These are phyloP conservation scores for Monilinia fructigena DNA, from an alignment of 2,329 filamentous ascomycete genomes.

Conservation along the genomic window DNA sequence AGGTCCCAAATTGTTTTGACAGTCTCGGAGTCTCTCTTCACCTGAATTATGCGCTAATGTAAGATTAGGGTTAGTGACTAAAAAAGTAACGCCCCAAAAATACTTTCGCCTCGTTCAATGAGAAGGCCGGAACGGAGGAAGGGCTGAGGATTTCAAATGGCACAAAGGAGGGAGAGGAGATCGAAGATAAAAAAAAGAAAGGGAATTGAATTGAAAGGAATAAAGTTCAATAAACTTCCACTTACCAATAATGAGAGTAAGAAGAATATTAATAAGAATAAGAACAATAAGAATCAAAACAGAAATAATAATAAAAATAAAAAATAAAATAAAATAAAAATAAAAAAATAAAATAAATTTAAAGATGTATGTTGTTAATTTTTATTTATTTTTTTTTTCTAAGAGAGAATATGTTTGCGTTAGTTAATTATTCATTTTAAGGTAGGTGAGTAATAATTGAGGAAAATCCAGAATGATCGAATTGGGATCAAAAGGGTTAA, in stretches of 20 bases:
- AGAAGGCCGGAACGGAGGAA: conserved; percentile 3
- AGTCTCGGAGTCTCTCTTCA: conserved; percentile 23
- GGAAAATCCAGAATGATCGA: conserved; percentile 4
- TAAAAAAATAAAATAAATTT: not conserved
- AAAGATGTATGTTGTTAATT: not conserved
- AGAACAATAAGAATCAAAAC: not conserved
- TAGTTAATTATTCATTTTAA: conserved; percentile 7
- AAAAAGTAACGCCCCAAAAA: conserved; percentile 24
- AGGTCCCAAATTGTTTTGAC: conserved; percentile 25
- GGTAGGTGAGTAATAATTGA: not conserved
- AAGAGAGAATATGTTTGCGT: conserved; percentile 13
- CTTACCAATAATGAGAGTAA: conserved; percentile 1
- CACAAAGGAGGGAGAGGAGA: conserved; percentile 5
- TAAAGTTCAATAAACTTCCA: not conserved
- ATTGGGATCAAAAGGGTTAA: not conserved
- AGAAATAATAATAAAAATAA: not conserved
- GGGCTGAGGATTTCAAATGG: not conserved
- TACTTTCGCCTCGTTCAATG: conserved; percentile 9
- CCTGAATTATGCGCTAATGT: conserved; percentile 21
- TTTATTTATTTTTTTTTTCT: not conserved
- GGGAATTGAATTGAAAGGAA: not conserved
- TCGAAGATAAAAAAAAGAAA: not conserved
- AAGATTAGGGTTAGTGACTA: conserved; percentile 24
- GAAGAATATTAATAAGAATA: not conserved
- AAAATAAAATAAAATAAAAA: no score